Evolutionary conservation across 371 early-diverging fungal genomes (phyloP), one percentile per base, ranked within the genome.

Genomic region (Mucor saturninus): DNA sequence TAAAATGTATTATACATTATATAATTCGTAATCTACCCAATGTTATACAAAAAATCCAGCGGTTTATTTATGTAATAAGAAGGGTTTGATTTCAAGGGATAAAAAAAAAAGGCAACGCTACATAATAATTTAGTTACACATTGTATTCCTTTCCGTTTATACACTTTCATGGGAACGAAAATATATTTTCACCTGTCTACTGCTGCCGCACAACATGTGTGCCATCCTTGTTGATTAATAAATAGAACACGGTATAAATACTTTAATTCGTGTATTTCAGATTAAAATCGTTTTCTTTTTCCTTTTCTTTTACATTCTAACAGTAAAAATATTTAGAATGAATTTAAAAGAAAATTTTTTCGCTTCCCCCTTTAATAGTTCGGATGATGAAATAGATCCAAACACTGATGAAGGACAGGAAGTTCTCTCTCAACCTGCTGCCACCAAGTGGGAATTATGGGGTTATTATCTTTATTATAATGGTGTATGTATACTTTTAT

Each of bases 391-490:
- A 6, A 66, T 75, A 14, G 73, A 75, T 65, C 66, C 68, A 40
- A 64, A 56, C 2, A 60, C 76, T 9, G 62, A 66, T 10, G 46
- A 60, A 14, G 71, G 64, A 11, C 50, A 68, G 42, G 56, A 60
- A 48, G 73, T 80, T 6, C 49, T 69, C 8, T 46, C 68, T 10
- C 82, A 82, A 50, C 76, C 79, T 31, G 64, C 76, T 10, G 72
- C 79, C 3, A 75, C 79, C 5, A 64, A 66, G 54, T 68, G 67
- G 62, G 82, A 82, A 30, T 61, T 82, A 6, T 75, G 77, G 79
- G 73, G 76, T 21, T 82, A 82, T 49, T 82, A 82, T 59, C 71
- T 82, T 9, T 82, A 82, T 37, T 82, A 82, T 56, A 82, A 82
- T 62, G 82, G 79, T 13, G 80, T 78, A 65, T 64, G 66, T 62